These are phyloP conservation scores for Tetradesmus lagerheimii DNA, from an alignment of 139 green algal genomes.

Conservation along the genomic window DNA sequence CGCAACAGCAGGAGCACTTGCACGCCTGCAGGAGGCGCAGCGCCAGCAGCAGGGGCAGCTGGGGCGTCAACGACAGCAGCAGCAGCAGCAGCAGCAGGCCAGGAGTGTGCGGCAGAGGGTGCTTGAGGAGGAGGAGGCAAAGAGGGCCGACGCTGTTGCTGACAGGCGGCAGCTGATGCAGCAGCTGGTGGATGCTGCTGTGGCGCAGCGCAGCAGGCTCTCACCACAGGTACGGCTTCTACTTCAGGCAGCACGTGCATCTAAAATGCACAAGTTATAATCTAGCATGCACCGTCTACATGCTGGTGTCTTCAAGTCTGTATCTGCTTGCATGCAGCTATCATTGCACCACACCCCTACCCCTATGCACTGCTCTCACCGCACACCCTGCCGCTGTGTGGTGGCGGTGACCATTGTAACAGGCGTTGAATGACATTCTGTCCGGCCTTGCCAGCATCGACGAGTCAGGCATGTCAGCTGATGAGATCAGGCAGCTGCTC, in stretches of 20 bases:
- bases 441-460: slow-evolving; percentile 31
- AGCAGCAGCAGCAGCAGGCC: slow-evolving; percentile 23
- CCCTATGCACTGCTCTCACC: not conserved
- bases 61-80: slow-evolving; percentile 2
- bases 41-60: slow-evolving; percentile 9
- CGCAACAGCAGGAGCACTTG: slow-evolving; percentile 28
- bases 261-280: too few species aligned
- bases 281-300: too few species aligned
- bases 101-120: not conserved
- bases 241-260: not conserved
- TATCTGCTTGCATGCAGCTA: not conserved
- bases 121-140: not conserved
- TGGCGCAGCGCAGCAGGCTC: slow-evolving; percentile 8
- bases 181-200: slow-evolving; percentile 37
- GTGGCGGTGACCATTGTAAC: not conserved
- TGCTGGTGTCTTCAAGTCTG: too few species aligned
- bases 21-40: slow-evolving; percentile 2
- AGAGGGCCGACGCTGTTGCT: not conserved
- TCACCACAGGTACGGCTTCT: slow-evolving; percentile 11
- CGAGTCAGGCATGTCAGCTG: slow-evolving; percentile 32
- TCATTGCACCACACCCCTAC: not conserved
- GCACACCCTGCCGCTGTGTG: not conserved
- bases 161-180: slow-evolving; percentile 22
- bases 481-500: slow-evolving; percentile 29
- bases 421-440: slow-evolving; percentile 29